Base-by-base conservation (phyloP, 139 green algal species). In the Micractinium sp. region DNA sequence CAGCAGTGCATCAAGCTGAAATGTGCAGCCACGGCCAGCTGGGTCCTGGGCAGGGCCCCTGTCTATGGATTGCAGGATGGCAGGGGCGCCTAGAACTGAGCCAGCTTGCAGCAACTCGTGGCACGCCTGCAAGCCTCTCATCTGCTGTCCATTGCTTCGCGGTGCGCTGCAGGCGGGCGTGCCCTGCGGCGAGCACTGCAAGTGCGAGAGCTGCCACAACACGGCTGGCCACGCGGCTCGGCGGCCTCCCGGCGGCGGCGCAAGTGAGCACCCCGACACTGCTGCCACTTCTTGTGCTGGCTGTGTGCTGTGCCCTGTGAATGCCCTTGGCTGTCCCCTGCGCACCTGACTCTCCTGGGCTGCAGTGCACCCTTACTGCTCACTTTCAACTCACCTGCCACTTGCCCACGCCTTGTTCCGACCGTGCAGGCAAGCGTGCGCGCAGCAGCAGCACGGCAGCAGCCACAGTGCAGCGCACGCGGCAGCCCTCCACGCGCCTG, bases 151-250 rank as follows among this genome's bases (percentile, higher is more conserved):
- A 41, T 29, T 73, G 12, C 73, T 35, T 53, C n/a, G n/a, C n/a
- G n/a, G n/a, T n/a, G 2, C 0, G 36, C 9, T 78, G 82, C 92
- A 96, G 92, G 93, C 96, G 56, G 96, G 96, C 39, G 94, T 99
- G 14, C 91, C 92, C 47, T 99, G 97, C 91, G 94, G 94, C 33
- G 93, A 95, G 33, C 88, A 94, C 83, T 99, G 97, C 94, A 98
- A 98, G 88, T 99, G 97, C 86, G 86, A 93, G 29, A 90, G 92
- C 47, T 96, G 95, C 89, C 93, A 96, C 74, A 98, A 98, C 86
- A 89, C 82, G 3, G 61, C 75, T 13, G 87, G 67, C 41, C 67
- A 81, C 31, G 18, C 56, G 60, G n/a, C 15, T 19, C 78, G 67
- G 39, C 79, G 66, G 3, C 79, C 79, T 1, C 77, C 61, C 19